Evolutionary conservation across 352 stramenopile genomes (phyloP).

Genomic region (Phytopythium mirpurense): DNA sequence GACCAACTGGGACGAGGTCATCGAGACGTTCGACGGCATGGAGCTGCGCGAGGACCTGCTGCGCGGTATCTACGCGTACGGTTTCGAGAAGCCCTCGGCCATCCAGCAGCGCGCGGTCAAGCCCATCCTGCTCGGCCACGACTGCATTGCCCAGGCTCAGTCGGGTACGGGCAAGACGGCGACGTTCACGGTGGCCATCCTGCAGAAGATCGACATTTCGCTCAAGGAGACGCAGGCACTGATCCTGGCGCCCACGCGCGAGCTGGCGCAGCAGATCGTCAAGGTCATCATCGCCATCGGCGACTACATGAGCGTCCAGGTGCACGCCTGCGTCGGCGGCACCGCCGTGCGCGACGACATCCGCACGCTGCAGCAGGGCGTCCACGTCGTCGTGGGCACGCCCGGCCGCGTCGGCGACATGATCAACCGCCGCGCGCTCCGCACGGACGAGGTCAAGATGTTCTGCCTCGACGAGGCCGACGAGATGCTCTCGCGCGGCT

Average conservation of each 20-base stretch:
- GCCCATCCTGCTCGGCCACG: conserved; percentile 95
- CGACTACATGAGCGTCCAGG: conserved; percentile 96
- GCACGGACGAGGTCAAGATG: conserved; percentile 94
- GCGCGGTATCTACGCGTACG: conserved; percentile 99
- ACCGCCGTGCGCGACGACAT: conserved; percentile 98
- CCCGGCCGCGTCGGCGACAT: conserved; percentile 99
- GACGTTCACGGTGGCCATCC: conserved; percentile 98
- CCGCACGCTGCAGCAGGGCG: conserved; percentile 95
- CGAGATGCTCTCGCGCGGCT: conserved; percentile 99
- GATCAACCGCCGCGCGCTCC: conserved; percentile 97
- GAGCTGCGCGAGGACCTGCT: conserved; percentile 98
- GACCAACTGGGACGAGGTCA: conserved; percentile 98
- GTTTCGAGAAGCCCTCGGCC: conserved; percentile 99
- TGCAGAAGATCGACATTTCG: conserved; percentile 96
- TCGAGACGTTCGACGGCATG: conserved; percentile 99
- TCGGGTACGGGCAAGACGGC: conserved; percentile 99
- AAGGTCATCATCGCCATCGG: conserved; percentile 95
- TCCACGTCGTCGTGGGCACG: conserved; percentile 98
- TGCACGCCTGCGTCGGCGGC: conserved; percentile 98
- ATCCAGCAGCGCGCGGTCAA: conserved; percentile 99
- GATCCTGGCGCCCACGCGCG: conserved; percentile 98
- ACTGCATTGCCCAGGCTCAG: conserved; percentile 99
- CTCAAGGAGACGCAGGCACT: conserved; percentile 97
- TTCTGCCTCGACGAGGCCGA: conserved; percentile 99
- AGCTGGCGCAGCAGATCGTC: conserved; percentile 99